Evolutionary conservation across 2,329 filamentous ascomycete species (phyloP).

Genomic region (Didymosphaeria variabile): DNA sequence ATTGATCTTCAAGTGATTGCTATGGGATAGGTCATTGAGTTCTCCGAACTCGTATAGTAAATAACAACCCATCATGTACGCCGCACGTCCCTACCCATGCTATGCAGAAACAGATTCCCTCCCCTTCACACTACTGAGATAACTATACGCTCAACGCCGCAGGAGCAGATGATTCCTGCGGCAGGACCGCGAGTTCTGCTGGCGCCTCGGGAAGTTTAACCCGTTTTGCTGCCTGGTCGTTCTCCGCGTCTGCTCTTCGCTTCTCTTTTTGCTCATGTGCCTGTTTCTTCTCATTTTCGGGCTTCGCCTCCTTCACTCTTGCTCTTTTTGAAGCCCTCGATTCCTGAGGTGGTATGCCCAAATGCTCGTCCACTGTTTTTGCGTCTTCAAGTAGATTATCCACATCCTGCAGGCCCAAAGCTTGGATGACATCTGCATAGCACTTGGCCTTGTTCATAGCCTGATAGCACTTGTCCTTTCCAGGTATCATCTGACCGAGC

Average conservation of each 20-base stretch:
- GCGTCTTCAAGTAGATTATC: constrained; percentile 72
- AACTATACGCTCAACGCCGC: constrained; percentile 32
- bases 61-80: constrained; percentile 5
- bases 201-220: constrained; percentile 35
- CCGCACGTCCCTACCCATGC: constrained; percentile 12
- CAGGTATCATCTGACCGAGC: constrained; percentile 84
- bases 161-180: constrained; percentile 29
- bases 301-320: constrained; percentile 39
- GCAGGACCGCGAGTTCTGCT: constrained; percentile 13
- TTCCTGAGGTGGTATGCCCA: constrained; percentile 67
- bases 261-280: constrained; percentile 31
- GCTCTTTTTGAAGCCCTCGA: constrained; percentile 57
- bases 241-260: constrained; percentile 25
- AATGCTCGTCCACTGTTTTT: constrained; percentile 68
- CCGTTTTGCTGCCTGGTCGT: constrained; percentile 36
- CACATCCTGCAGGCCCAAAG: constrained; percentile 71
- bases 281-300: constrained; percentile 24
- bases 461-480: constrained; percentile 72
- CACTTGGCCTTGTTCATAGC: constrained; percentile 71
- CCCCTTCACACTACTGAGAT: background rate
- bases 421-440: constrained; percentile 74
- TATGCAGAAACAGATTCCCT: constrained; percentile 12
- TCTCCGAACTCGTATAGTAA: background rate
- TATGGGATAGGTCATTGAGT: no score
- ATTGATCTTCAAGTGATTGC: no score